Base-by-base conservation (phyloP, 2,329 filamentous ascomycete genomes). In the Monilinia vaccinii-corymbosi region DNA sequence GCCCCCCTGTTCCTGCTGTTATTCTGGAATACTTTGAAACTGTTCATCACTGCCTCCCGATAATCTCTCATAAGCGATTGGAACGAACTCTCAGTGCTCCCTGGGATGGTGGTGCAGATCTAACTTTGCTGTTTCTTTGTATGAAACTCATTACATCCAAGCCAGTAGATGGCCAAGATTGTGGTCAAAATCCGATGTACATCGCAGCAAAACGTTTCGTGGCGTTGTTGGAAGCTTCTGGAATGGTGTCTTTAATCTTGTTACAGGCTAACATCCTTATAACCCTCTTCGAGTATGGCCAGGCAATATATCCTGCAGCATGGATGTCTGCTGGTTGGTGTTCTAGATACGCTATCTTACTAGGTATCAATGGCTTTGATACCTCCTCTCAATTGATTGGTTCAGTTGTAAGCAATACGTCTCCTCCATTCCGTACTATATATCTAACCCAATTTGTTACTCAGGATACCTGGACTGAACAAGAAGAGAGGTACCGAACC, bases 231-330 rank as follows among this genome's bases (percentile, higher is more conserved):
- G 78, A 80, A 62, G 68, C 72, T 7, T 69, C 71, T 44, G 77
- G 77, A 31, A 71, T 71, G 9, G 70, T 75, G 10, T 76, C 74
- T 31, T 64, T 81, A 18, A 69, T 75, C 49, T 68, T 76, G 44
- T 70, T 80, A 9, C 79, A 81, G 65, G 75, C 76, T 4, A 71
- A 75, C 61, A 62, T 79, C 1, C 71, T 81, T 16, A 69, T 80
- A 25, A 72, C 77, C 9, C 67, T 79, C 3, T 80, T 78, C 65
- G 78, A 81, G 64, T 71, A 76, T 60, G 75, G 76, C 1, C 78
- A 81, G 62, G 74, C 72, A 4, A 76, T 81, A 50, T 80, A 80
- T 62, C 78, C 79, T 4, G 75, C 77, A 13, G 77, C 77, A 16
- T 81, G 76, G 72, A 75, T 80, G 68, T 75, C 76, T 1, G 71